These are phyloP conservation scores for Acanthamoeba triangularis DNA, from an alignment of 208 protist genomes.

Conservation along the genomic window DNA sequence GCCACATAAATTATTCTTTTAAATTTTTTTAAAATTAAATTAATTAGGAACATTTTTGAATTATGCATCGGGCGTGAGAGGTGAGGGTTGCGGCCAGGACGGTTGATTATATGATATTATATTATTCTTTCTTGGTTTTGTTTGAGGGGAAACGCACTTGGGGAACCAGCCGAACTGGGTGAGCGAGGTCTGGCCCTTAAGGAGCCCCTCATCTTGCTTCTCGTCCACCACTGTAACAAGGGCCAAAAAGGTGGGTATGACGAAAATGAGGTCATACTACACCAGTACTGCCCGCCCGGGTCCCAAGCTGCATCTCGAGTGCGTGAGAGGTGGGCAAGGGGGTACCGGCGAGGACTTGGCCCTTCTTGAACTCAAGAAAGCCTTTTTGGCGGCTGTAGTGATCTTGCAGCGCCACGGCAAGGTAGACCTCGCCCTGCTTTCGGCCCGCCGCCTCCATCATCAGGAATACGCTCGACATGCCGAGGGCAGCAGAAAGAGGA, in stretches of 20 bases:
- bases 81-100: not conserved
- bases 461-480: not conserved
- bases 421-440: not conserved
- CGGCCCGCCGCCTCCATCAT: conserved; percentile 23
- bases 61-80: not conserved
- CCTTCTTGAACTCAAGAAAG: conserved; percentile 15
- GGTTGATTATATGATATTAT: not conserved
- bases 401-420: not conserved
- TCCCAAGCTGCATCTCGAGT: not conserved
- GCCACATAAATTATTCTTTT: too few relatives aligned
- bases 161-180: conserved; percentile 46
- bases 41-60: not conserved
- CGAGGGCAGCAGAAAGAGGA: too few relatives aligned
- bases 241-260: not conserved
- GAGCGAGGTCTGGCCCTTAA: conserved; percentile 12
- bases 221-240: conserved; percentile 50
- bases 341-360: not conserved
- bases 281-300: not conserved
- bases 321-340: not conserved
- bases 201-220: conserved; percentile 17
- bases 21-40: too few relatives aligned
- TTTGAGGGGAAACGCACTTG: not conserved
- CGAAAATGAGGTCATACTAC: not conserved
- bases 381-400: conserved; percentile 48
- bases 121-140: not conserved